A percentile compares a stretch with the other conserved stretches of the same genome.
These are phyloP conservation scores for Fusarium foetens DNA, from an alignment of 2,329 filamentous ascomycete genomes.

Conservation along the genomic window DNA sequence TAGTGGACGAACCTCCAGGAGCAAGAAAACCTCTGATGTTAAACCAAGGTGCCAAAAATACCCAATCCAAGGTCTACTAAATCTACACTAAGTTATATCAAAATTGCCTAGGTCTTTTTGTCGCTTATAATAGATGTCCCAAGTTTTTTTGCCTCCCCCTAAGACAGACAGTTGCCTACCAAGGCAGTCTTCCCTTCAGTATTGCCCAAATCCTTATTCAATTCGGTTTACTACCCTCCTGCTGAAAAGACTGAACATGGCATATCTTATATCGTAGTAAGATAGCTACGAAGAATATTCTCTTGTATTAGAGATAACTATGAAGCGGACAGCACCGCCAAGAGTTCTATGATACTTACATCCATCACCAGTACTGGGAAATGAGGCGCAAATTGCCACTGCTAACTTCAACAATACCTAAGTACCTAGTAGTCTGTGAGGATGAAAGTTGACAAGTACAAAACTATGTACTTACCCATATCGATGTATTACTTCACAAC, in stretches of 20 bases:
- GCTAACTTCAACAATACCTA: background rate
- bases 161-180: background rate
- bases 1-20: background rate
- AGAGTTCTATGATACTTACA: slow-evolving; percentile 16
- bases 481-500: background rate
- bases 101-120: background rate
- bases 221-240: background rate
- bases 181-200: background rate
- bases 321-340: background rate
- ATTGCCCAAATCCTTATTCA: background rate
- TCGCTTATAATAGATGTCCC: background rate
- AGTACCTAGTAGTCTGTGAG: background rate
- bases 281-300: background rate
- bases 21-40: background rate
- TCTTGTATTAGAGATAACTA: too few relatives aligned
- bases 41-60: background rate
- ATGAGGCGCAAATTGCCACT: slow-evolving; percentile 9
- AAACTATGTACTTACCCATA: background rate
- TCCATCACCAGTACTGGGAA: background rate
- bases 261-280: background rate
- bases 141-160: background rate
- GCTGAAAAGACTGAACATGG: background rate
- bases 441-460: background rate
- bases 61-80: background rate
- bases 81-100: background rate